Evolutionary conservation across 1,284 basidiomycete species (phyloP).

Genomic region (Apiotrichum siamense): DNA sequence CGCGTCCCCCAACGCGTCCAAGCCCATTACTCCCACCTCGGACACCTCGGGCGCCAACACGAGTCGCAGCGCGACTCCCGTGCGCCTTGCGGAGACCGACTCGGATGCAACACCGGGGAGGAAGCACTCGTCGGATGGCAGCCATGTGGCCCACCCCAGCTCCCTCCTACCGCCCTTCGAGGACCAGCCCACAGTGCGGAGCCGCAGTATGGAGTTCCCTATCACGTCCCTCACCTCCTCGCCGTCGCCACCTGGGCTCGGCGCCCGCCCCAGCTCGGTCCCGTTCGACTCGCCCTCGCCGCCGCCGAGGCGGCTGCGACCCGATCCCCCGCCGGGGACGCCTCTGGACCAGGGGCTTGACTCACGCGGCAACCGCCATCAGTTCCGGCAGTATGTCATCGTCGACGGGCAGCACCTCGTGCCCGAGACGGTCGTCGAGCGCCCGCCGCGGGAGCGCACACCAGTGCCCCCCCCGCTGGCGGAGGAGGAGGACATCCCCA

Average conservation of each 20-base stretch:
- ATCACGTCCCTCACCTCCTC: no score
- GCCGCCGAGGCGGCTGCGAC: neutral
- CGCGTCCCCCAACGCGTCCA: neutral
- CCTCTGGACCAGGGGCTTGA: neutral
- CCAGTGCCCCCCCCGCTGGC: no score
- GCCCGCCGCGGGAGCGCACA: no score
- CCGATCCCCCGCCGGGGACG: neutral
- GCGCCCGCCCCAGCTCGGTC: no score
- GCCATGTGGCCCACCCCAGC: neutral
- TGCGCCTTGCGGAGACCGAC: no score
- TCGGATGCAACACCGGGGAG: no score
- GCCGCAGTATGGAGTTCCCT: neutral
- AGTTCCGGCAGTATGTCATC: constrained; percentile 15
- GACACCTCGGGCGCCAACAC: no score
- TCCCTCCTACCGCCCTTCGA: neutral
- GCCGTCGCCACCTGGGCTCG: no score
- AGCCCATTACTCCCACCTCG: neutral
- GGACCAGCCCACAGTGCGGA: no score
- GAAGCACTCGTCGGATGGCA: no score
- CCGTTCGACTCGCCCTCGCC: neutral
- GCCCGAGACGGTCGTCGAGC: no score
- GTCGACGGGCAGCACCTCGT: constrained; percentile 14
- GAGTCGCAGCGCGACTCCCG: no score
- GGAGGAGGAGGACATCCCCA: neutral
- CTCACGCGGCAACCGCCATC: neutral